These are phyloP conservation scores for Thelonectria rubi DNA, from an alignment of 2,329 filamentous ascomycete genomes.

Conservation along the genomic window DNA sequence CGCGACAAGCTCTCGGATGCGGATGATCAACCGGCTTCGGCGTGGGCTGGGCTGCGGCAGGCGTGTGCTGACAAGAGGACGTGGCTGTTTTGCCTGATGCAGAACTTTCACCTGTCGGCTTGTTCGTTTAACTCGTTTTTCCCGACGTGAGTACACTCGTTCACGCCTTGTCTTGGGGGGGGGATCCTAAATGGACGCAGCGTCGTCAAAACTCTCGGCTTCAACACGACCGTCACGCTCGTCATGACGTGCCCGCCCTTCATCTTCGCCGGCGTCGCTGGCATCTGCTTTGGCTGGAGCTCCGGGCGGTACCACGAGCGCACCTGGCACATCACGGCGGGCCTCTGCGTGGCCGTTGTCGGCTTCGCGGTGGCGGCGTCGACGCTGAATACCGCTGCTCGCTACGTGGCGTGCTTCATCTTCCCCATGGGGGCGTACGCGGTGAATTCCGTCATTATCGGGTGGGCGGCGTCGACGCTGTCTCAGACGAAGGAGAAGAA, in stretches of 20 bases:
- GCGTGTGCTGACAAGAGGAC: slow-evolving; percentile 39
- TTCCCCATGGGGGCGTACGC: slow-evolving; percentile 50
- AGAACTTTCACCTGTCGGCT: slow-evolving; percentile 41
- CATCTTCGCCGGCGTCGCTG: slow-evolving; percentile 50
- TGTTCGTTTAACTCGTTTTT: slow-evolving; percentile 59
- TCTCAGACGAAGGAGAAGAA: slow-evolving; percentile 59
- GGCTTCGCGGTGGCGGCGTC: slow-evolving; percentile 36
- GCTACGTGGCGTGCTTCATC: slow-evolving; percentile 46
- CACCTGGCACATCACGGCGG: slow-evolving; percentile 56
- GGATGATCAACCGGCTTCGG: slow-evolving; percentile 47
- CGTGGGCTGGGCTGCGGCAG: slow-evolving; percentile 42
- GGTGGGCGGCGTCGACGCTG: slow-evolving; percentile 52
- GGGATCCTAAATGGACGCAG: not conserved
- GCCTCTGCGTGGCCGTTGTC: slow-evolving; percentile 50
- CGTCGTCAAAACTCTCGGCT: slow-evolving; percentile 58
- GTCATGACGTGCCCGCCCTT: slow-evolving; percentile 62
- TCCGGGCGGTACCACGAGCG: slow-evolving; percentile 42
- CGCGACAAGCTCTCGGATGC: slow-evolving; percentile 44
- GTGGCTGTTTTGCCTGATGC: slow-evolving; percentile 40
- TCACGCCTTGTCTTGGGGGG: no score
- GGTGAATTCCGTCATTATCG: slow-evolving; percentile 55
- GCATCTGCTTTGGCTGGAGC: slow-evolving; percentile 33
- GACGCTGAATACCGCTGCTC: slow-evolving; percentile 34
- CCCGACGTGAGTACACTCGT: slow-evolving; percentile 43
- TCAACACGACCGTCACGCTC: slow-evolving; percentile 57